These are phyloP conservation scores for Aspergillus ellipticus DNA, from an alignment of 495 filamentous ascomycete genomes.

Conservation along the genomic window DNA sequence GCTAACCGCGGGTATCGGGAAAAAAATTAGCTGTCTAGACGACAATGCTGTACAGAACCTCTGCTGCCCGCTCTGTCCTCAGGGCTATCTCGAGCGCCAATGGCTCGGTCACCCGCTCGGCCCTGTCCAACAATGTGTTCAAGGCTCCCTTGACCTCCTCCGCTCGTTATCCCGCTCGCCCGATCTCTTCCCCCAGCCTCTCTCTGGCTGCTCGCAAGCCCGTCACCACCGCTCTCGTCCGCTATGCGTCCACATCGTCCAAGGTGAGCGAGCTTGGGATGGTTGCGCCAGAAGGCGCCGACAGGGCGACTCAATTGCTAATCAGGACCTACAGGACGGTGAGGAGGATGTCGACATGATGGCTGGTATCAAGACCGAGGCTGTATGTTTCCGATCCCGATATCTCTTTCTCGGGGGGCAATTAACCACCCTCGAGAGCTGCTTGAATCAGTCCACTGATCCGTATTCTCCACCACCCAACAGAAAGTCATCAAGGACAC, in stretches of 20 bases:
- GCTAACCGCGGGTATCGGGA: slow-evolving; percentile 31
- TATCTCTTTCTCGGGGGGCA: not conserved
- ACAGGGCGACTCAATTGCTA: slow-evolving; percentile 22
- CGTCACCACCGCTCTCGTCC: slow-evolving; percentile 50
- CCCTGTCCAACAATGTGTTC: slow-evolving; percentile 40
- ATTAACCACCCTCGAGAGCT: slow-evolving; percentile 8
- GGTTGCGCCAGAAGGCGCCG: not conserved
- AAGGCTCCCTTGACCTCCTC: slow-evolving; percentile 46
- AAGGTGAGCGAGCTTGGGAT: slow-evolving; percentile 25
- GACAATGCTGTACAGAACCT: slow-evolving; percentile 48
- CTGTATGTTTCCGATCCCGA: slow-evolving; percentile 52
- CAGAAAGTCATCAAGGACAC: slow-evolving; percentile 85
- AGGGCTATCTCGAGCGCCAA: slow-evolving; percentile 47
- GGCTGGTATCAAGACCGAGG: slow-evolving; percentile 64
- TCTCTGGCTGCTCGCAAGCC: slow-evolving; percentile 48
- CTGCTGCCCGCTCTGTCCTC: slow-evolving; percentile 44
- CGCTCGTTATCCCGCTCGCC: slow-evolving; percentile 35
- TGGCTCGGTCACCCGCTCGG: slow-evolving; percentile 42
- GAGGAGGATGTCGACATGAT: slow-evolving; percentile 58
- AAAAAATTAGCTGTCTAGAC: slow-evolving; percentile 36
- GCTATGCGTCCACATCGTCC: slow-evolving; percentile 37
- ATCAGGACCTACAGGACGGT: slow-evolving; percentile 24
- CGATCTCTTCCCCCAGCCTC: slow-evolving; percentile 31
- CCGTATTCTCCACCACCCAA: not conserved
- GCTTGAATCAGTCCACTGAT: slow-evolving; percentile 2